Evolutionary conservation across 305 asterid species (phyloP), one percentile per base, ranked within the genome.

Genomic region (Euphrasia arctica): DNA sequence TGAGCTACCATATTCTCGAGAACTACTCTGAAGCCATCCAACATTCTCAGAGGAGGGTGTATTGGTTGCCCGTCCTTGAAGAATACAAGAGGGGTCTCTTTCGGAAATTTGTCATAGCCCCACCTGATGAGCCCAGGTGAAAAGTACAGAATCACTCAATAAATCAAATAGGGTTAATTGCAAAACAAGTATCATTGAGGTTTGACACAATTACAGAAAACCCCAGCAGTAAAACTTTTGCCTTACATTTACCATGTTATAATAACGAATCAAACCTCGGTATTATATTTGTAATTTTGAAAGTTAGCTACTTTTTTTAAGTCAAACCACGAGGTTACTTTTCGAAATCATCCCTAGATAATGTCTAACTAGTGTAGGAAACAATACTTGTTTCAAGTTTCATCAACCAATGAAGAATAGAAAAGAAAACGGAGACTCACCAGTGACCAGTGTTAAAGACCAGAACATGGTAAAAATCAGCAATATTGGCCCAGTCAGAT

Each of bases 371-470:
- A 18, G 0, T 18, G 22, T 18, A 4, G 5, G n/a, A 45, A 10
- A 10, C 14, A 0, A 14, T 25, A 25, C 27, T 70, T 22, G 55
- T 39, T 45, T 56, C 14, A 25, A 25, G 27, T 25, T 25, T 25
- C 58, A 70, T 68, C 34, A 15, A 58, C 27, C 39, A 47, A 64
- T 18, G 11, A 63, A 49, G 51, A 68, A 9, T 0, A 3, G 3
- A 32, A 41, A 62, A 66, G 48, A 25, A 25, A 75, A 76, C 64
- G 48, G 70, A 72, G 71, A 73, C 60, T 85, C 70, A 93, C 99
- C 96, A 93, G 70, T 93, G 96, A 59, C 99, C 97, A 67, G 97
- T 93, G 76, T 90, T 93, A 85, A 93, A 90, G 70, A 93, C 78
- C 58, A 90, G 75, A 63, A 93, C 95, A 75, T 83, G 76, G 68